Evolutionary conservation across 2,329 filamentous ascomycete genomes (phyloP).

Genomic region (Talaromyces sp.): DNA sequence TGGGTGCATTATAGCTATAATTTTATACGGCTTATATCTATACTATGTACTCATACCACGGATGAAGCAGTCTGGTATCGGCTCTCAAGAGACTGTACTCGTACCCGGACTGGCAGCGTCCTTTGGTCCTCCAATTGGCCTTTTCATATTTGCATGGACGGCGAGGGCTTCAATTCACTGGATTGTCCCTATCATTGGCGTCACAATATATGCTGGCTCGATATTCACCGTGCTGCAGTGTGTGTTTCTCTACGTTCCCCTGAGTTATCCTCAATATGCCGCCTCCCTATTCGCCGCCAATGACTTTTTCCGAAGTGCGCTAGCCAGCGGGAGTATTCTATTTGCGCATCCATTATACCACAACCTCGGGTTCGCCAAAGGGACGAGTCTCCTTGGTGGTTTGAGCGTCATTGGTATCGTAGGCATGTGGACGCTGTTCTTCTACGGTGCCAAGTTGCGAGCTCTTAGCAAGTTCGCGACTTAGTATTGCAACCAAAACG

Average conservation of each 20-base stretch:
- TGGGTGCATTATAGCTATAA: conserved; percentile 60
- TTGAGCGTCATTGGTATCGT: conserved; percentile 33
- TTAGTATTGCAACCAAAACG: background rate
- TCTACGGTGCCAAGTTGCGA: background rate
- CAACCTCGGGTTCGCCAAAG: conserved; percentile 33
- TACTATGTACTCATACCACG: conserved; percentile 46
- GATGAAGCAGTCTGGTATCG: conserved; percentile 19
- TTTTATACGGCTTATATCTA: conserved; percentile 40
- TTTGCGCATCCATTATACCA: conserved; percentile 34
- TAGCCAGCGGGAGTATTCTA: conserved; percentile 33
- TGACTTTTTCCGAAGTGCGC: conserved; percentile 29
- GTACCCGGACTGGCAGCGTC: conserved; percentile 50
- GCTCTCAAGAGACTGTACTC: conserved; percentile 47
- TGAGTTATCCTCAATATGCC: conserved; percentile 34
- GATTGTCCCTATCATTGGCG: conserved; percentile 37
- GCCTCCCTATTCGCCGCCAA: conserved; percentile 38
- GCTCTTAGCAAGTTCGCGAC: background rate
- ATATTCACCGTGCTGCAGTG: conserved; percentile 44
- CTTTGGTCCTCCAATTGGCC: conserved; percentile 44
- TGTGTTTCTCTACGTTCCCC: conserved; percentile 40
- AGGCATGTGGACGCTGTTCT: background rate
- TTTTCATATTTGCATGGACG: conserved; percentile 52
- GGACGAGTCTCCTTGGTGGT: conserved; percentile 36
- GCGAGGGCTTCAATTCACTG: conserved; percentile 41
- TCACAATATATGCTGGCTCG: conserved; percentile 36